Evolutionary conservation across 2,329 filamentous ascomycete species (phyloP).

Genomic region (Eutypa lata): DNA sequence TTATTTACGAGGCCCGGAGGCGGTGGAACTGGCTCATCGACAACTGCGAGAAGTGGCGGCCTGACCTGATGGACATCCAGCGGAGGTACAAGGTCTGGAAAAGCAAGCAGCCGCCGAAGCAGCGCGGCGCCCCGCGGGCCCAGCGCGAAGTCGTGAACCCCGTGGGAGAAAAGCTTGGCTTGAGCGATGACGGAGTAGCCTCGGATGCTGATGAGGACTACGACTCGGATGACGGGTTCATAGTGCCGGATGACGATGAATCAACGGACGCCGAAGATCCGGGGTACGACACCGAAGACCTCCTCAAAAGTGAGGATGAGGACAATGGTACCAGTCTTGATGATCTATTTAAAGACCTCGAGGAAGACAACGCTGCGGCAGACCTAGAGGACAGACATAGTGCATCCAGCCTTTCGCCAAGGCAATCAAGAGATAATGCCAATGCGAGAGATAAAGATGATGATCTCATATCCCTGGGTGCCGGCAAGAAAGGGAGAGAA

Average conservation of each 20-base stretch:
- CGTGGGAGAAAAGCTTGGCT: background rate
- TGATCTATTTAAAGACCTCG: background rate
- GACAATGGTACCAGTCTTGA: background rate
- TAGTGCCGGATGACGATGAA: background rate
- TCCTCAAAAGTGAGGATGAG: background rate
- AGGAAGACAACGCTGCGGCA: background rate
- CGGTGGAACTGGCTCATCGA: background rate
- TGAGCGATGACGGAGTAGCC: background rate
- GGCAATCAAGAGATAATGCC: no score
- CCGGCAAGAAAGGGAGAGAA: background rate
- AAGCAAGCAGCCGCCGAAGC: background rate
- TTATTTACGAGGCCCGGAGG: background rate
- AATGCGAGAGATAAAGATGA: background rate
- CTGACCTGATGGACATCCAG: background rate
- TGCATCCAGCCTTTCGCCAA: no score
- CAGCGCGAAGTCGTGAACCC: background rate
- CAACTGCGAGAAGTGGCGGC: background rate
- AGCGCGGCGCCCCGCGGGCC: background rate
- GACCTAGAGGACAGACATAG: background rate
- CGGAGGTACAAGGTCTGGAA: background rate
- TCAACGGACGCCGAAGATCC: background rate
- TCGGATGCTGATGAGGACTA: background rate
- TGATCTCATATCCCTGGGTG: background rate
- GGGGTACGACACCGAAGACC: background rate
- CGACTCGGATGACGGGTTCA: background rate